phyloP scores from a whole-genome alignment of 2,329 filamentous ascomycete genomes.

The Aspergillus sp. region DNA sequence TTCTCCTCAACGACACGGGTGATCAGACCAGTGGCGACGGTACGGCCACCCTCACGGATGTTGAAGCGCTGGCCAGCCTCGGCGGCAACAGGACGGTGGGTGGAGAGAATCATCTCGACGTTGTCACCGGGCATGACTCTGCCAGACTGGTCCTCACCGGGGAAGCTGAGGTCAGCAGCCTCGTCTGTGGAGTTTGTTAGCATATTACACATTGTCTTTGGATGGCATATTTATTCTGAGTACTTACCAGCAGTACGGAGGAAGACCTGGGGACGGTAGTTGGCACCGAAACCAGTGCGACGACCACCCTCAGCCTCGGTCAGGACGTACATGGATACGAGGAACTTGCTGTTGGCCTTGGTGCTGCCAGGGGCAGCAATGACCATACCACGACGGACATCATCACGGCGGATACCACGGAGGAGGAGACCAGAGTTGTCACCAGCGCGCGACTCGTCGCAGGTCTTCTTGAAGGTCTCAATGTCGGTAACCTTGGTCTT shows the following conservation, averaged over 20 bases:
- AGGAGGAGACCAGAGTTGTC: conserved; percentile 98
- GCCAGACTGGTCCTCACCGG: conserved; percentile 72
- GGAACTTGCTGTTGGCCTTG: conserved; percentile 86
- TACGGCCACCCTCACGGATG: conserved; percentile 92
- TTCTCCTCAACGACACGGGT: conserved; percentile 58
- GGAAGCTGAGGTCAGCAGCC: conserved; percentile 75
- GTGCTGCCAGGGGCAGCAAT: conserved; percentile 75
- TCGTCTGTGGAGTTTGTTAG: conserved; percentile 44
- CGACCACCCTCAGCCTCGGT: conserved; percentile 97
- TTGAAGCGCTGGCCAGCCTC: conserved; percentile 96
- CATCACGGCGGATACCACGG: conserved; percentile 93
- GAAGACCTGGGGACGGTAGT: conserved; percentile 97
- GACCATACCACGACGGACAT: conserved; percentile 92
- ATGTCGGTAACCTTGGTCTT: conserved; percentile 99
- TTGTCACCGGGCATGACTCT: conserved; percentile 99
- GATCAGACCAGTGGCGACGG: conserved; percentile 77
- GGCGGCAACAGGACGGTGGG: conserved; percentile 79
- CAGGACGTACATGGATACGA: conserved; percentile 93
- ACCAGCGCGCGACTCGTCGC: conserved; percentile 90
- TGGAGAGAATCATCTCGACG: conserved; percentile 88
- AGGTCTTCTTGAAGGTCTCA: conserved; percentile 99
- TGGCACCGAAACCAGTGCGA: conserved; percentile 89
- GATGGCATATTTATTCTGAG: background rate
- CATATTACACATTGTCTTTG: background rate
- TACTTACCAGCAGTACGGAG: conserved; percentile 83